Percentiles rank a stretch among this genome's conserved stretches.
These are phyloP conservation scores for Penicillium sp. DNA, from an alignment of 2,329 filamentous ascomycete genomes.

Conservation along the genomic window DNA sequence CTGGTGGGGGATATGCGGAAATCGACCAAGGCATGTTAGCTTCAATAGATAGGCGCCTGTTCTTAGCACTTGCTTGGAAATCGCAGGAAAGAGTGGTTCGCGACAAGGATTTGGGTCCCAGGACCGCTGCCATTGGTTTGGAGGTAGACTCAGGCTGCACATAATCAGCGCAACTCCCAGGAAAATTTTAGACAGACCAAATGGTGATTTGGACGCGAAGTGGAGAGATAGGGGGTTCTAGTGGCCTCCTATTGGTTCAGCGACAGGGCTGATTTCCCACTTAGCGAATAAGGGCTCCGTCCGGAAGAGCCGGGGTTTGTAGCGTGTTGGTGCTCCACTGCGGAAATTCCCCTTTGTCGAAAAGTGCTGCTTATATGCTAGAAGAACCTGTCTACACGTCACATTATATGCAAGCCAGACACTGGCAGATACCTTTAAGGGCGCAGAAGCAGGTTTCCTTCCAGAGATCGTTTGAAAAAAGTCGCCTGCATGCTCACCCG, in stretches of 20 bases:
- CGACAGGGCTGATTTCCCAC: slow-evolving; percentile 4
- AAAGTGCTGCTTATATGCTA: background rate
- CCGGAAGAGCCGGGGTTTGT: background rate
- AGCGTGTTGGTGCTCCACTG: background rate
- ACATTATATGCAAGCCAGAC: background rate
- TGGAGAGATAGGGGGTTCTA: background rate
- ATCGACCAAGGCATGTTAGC: background rate
- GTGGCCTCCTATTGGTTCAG: background rate
- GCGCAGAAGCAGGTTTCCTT: background rate
- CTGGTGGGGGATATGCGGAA: background rate
- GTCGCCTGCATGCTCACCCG: background rate
- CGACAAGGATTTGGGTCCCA: background rate
- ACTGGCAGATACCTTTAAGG: background rate
- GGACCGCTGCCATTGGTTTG: background rate
- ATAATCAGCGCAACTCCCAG: background rate
- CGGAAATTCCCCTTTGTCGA: background rate
- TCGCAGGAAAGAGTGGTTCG: background rate
- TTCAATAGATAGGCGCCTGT: background rate
- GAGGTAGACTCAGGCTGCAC: background rate
- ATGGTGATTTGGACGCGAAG: background rate
- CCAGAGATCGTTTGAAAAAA: background rate
- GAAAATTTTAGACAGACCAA: too few relatives aligned
- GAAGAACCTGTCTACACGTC: background rate
- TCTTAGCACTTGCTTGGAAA: slow-evolving; percentile 5
- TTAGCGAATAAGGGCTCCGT: background rate